Base-by-base conservation (phyloP, 1,284 basidiomycete genomes). In the Ustilago bromivora region DNA sequence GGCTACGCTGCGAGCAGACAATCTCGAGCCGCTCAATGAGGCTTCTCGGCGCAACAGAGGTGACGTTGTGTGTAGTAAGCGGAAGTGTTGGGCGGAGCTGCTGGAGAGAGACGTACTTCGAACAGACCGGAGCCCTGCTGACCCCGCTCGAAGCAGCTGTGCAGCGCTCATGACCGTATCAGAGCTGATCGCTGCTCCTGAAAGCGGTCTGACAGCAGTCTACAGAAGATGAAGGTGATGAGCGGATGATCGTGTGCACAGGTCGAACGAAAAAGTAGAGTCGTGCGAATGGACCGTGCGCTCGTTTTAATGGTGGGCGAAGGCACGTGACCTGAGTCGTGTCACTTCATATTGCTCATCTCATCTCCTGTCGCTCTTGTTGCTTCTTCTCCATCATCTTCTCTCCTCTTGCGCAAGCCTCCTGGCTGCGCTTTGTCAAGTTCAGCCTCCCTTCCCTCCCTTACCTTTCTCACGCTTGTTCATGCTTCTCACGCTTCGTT, bases 131-230 rank as follows among this genome's bases (percentile, higher is more conserved):
- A 66, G 46, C 51, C 54, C 55, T 15, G 56, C 54, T 12, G 63
- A 58, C 23, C 56, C 55, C 0, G 46, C 56, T 59, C 59, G 31
- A 8, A 66, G 19, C 11, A 61, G 35, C 35, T 40, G 54, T 12
- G 49, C 31, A n/a, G 49, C 56, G 36, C 56, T 61, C 68, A 71
- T 71, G 11, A n/a, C 54, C 19, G 28, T n/a, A 34, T 23, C 56
- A 57, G 32, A n/a, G 49, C 23, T n/a, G 13, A 32, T 13, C 6
- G 12, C 49, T 8, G 43, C 53, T 38, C 23, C n/a, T 19, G 7
- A 36, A 11, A 13, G 11, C 17, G n/a, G 10, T 15, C 32, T n/a
- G 28, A 28, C 28, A 31, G 54, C 28, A 9, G n/a, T 19, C 12
- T 57, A 19, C 6, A 57, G 40, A 34, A 15, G 13, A 34, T 46